Evolutionary conservation across 306 rosid genomes (phyloP).

Genomic region (Cucurbita pepo): DNA sequence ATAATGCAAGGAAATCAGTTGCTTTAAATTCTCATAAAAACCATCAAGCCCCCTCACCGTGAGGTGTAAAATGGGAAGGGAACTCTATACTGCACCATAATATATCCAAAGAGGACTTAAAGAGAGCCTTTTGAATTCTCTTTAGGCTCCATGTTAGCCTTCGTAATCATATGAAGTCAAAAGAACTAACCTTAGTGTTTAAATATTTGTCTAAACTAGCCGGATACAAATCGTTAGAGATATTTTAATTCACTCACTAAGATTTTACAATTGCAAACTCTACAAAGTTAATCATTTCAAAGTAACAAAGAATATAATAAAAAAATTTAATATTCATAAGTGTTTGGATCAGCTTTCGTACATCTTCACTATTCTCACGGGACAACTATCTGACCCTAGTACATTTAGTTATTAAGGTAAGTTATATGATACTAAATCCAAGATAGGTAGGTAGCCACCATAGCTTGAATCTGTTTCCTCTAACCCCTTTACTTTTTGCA

Average conservation of each 20-base stretch:
- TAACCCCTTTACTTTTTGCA: too few relatives aligned
- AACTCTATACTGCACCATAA: not conserved
- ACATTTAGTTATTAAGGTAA: not conserved
- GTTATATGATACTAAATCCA: not conserved
- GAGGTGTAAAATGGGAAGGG: not conserved
- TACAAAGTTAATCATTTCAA: not conserved
- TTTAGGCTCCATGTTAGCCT: not conserved
- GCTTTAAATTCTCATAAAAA: not conserved
- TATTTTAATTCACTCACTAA: not conserved
- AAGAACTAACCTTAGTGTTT: not conserved
- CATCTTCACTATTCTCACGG: not conserved
- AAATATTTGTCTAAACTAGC: not conserved
- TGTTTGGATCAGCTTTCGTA: not conserved
- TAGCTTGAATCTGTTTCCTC: not conserved
- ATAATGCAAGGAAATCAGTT: not conserved
- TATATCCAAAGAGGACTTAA: not conserved
- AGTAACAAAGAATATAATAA: not conserved
- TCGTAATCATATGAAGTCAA: not conserved
- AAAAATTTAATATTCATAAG: not conserved
- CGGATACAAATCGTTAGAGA: not conserved
- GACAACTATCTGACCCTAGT: not conserved
- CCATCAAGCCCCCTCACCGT: not conserved
- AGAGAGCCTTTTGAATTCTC: not conserved
- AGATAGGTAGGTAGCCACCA: not conserved
- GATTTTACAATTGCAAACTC: not conserved